Evolutionary conservation across 345 rosid species (phyloP).

Genomic region (Populus davidiana): DNA sequence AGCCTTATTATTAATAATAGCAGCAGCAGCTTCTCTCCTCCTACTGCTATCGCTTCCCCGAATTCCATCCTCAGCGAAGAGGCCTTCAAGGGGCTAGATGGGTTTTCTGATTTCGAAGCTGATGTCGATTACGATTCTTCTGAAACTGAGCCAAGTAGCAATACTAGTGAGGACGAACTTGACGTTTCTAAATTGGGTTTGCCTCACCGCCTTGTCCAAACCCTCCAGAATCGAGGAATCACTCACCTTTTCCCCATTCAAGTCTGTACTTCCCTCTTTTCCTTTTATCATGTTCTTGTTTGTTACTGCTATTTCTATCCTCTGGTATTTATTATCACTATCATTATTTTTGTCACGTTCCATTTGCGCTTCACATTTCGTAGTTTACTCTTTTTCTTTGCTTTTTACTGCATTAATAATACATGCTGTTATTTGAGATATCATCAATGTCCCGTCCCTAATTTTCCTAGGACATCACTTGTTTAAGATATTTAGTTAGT

Average conservation of each 20-base stretch:
- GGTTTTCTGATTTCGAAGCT: conserved; percentile 27
- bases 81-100: conserved; percentile 70
- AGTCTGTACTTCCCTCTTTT: conserved; percentile 28
- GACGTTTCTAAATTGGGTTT: conserved; percentile 63
- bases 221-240: conserved; percentile 81
- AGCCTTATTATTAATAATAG: conserved; percentile 22
- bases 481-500: not conserved
- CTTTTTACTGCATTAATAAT: not conserved
- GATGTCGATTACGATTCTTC: conserved; percentile 21
- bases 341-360: not conserved
- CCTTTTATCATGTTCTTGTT: not conserved
- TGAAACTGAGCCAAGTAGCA: not conserved
- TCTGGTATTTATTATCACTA: not conserved
- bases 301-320: not conserved
- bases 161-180: conserved; percentile 50
- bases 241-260: conserved; percentile 94
- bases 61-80: conserved; percentile 84
- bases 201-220: conserved; percentile 67
- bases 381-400: not conserved
- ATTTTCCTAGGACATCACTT: not conserved
- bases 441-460: not conserved
- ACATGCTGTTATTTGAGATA: not conserved
- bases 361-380: not conserved
- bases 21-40: conserved; percentile 13
- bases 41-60: conserved; percentile 71